Evolutionary conservation across 495 filamentous ascomycete species (phyloP).

Genomic region (Penicillium odoratum): DNA sequence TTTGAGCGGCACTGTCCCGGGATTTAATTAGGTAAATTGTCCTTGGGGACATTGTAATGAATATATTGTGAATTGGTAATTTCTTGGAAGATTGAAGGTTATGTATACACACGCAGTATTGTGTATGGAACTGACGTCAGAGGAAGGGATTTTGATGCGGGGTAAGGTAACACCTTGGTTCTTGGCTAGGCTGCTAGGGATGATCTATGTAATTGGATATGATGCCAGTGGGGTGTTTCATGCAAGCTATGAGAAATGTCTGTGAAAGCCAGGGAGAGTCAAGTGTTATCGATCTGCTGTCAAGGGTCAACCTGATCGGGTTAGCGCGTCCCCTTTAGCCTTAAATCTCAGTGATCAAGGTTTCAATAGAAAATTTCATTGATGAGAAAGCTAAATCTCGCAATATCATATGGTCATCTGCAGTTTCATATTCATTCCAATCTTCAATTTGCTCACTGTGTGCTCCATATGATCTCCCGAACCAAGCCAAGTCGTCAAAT

Average conservation of each 20-base stretch:
- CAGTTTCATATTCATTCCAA: too few relatives aligned
- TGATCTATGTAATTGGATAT: not conserved
- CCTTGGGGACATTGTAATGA: constrained; percentile 12
- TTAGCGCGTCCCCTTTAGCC: not conserved
- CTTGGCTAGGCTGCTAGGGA: not conserved
- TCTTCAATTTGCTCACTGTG: too few relatives aligned
- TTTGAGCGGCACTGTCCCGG: constrained; percentile 22
- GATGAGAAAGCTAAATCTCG: too few relatives aligned
- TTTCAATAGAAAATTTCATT: too few relatives aligned
- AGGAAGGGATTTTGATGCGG: constrained; percentile 7
- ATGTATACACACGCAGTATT: not conserved
- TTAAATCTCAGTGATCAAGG: not conserved
- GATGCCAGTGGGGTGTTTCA: not conserved
- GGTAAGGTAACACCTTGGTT: constrained; percentile 1
- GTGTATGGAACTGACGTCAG: constrained; percentile 14
- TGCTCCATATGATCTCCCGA: too few relatives aligned
- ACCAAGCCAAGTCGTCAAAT: not conserved
- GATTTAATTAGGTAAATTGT: constrained; percentile 28
- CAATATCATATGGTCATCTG: too few relatives aligned
- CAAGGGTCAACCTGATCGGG: not conserved
- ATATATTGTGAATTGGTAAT: not conserved
- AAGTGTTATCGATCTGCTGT: not conserved
- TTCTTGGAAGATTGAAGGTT: not conserved
- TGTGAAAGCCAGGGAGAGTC: not conserved
- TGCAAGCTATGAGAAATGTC: not conserved